These are phyloP conservation scores for Leccinum obscurum DNA, from an alignment of 768 basidiomycete genomes.

Conservation along the genomic window DNA sequence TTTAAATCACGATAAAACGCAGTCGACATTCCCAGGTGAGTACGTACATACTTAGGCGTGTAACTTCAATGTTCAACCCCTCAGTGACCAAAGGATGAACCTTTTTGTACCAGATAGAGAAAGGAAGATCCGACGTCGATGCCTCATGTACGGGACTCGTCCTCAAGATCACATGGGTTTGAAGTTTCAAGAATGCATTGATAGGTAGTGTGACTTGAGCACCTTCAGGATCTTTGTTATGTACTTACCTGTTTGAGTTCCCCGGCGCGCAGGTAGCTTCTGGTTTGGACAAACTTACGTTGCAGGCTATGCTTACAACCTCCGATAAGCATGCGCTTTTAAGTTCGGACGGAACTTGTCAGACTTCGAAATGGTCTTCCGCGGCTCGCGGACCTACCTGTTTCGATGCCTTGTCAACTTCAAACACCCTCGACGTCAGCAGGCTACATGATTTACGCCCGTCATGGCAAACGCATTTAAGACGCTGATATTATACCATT, in stretches of 20 bases:
- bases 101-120: conserved; percentile 1
- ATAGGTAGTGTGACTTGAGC: conserved; percentile 1
- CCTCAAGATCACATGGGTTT: neutral
- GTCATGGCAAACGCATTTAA: neutral
- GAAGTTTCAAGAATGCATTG: neutral
- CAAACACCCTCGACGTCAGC: neutral
- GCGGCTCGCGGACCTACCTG: neutral
- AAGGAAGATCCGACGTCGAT: neutral
- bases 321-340: neutral
- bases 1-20: conserved; percentile 2
- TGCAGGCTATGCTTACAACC: conserved; percentile 1
- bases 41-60: neutral
- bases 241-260: neutral
- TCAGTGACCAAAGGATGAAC: conserved; percentile 8
- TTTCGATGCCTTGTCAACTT: neutral
- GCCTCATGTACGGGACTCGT: conserved; percentile 1
- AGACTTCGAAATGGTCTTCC: neutral
- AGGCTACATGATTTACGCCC: neutral
- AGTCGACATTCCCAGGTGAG: neutral
- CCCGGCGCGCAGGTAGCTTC: neutral
- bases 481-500: neutral
- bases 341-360: neutral
- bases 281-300: neutral
- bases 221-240: neutral
- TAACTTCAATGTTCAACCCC: neutral